Percentiles rank a stretch among this genome's conserved stretches.
Conservation (phyloP, 129 eudicot genomes). For the Lonicera japonica region DNA sequence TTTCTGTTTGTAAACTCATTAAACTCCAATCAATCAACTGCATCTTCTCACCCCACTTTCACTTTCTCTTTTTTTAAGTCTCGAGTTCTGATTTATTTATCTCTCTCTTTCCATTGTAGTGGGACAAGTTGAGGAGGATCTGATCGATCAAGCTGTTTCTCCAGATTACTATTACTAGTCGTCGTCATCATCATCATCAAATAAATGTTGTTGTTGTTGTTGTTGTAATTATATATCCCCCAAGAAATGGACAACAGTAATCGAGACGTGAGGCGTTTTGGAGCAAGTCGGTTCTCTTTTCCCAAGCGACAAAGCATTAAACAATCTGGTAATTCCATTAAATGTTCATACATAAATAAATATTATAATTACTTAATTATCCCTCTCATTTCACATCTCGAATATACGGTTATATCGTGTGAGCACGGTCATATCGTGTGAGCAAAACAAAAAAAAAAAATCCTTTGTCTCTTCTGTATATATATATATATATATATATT, state of each 20-base stretch:
- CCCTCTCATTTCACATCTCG: slow-evolving; percentile 3
- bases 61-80: no score
- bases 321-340: slow-evolving; percentile 10
- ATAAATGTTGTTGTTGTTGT: no score
- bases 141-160: no score
- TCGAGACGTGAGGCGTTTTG: slow-evolving; percentile 24
- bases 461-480: slow-evolving; percentile 29
- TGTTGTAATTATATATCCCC: slow-evolving; percentile 1
- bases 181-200: no score
- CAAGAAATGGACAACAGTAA: slow-evolving; percentile 44
- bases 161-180: no score
- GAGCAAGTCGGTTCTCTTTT: slow-evolving; percentile 31
- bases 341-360: no score
- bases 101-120: no score
- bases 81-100: no score
- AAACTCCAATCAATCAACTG: no score
- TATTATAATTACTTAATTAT: not conserved
- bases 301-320: slow-evolving; percentile 9
- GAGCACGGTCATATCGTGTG: not conserved
- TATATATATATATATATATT: slow-evolving; percentile 12
- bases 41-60: no score
- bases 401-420: slow-evolving; percentile 1
- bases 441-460: slow-evolving; percentile 13
- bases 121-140: no score
- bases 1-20: no score